phyloP scores from a whole-genome alignment of 163 green algal species.

The Scenedesmus sp. region DNA sequence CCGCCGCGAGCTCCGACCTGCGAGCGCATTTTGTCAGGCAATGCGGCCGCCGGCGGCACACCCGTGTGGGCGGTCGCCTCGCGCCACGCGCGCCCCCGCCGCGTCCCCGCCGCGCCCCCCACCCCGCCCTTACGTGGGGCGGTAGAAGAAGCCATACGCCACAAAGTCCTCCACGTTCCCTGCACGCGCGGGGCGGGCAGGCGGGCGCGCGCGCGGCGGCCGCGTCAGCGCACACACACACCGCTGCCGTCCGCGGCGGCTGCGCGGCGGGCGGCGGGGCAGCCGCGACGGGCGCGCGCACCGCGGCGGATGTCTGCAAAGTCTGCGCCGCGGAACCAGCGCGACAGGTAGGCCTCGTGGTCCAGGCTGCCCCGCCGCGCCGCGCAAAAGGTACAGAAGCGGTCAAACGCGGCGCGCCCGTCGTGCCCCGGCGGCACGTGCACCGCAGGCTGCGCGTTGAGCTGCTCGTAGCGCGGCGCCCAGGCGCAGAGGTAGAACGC shows the following conservation, averaged over 20 bases:
- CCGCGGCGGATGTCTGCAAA: slow-evolving; percentile 27
- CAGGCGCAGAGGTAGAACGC: slow-evolving; percentile 35
- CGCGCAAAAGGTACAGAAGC: not conserved
- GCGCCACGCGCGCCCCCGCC: no score
- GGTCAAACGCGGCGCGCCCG: slow-evolving; percentile 15
- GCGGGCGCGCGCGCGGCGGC: no score
- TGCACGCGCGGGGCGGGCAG: no score
- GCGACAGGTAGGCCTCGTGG: slow-evolving; percentile 18
- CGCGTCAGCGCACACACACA: no score
- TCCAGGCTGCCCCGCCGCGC: not conserved
- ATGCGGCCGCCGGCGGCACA: no score
- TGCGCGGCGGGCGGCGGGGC: not conserved
- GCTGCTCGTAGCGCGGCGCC: slow-evolving; percentile 18
- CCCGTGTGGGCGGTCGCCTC: no score
- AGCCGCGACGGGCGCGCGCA: not conserved
- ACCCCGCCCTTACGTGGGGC: slow-evolving; percentile 18
- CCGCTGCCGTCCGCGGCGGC: no score
- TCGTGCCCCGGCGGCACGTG: slow-evolving; percentile 23
- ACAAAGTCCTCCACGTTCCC: slow-evolving; percentile 40
- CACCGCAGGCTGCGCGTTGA: slow-evolving; percentile 9
- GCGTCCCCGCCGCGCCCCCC: not conserved
- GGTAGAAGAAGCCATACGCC: slow-evolving; percentile 49
- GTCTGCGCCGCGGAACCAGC: slow-evolving; percentile 38
- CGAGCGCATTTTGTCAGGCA: not conserved
- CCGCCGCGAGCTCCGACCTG: slow-evolving; percentile 46